Evolutionary conservation across 805 yeast genomes (phyloP), one percentile per base, ranked within the genome.

Genomic region (Teunomyces tritomae): DNA sequence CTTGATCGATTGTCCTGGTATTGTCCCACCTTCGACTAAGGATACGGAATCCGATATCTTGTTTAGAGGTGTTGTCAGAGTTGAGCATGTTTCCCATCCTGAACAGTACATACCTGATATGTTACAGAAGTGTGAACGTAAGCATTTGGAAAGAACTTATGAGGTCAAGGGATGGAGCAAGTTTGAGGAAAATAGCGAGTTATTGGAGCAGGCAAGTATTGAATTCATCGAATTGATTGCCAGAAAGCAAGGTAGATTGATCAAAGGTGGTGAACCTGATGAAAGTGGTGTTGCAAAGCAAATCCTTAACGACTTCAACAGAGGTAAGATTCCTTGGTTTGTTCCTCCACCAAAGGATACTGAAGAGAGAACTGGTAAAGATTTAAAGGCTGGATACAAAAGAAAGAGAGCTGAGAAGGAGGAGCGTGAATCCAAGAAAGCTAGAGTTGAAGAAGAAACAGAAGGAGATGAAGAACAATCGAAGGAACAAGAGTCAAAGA

Each of bases 251-350:
- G 99, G 99, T 52, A 82, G 96, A 67, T 77, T 92, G 57, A 71
- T 94, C 56, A 92, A 92, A 68, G 99, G 99, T 50, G 99, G 97
- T 55, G 99, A 94, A 70, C 96, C 98, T 1, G 98, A 92, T 67
- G 97, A 92, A 69, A 76, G 85, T 55, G 95, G 96, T 59, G 89
- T 92, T 48, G 84, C 98, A 34, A 92, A 90, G 67, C 85, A 85
- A 61, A 85, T 92, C 28, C 79, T 92, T 65, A 89, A 89, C 58
- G 99, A 92, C 67, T 92, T 92, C 77, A 92, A 90, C 70, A 81
- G 99, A 69, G 99, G 99, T 52, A 89, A 89, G 62, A 92, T 92
- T 47, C 99, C 99, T 20, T 92, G 99, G 99, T 92, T 92, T 65
- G 48, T 49, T 8, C 89, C 89, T 28, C 83, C 94, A 26, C 99